These are phyloP conservation scores for Pseudogymnoascus sp. DNA, from an alignment of 2,329 filamentous ascomycete genomes.

Conservation along the genomic window DNA sequence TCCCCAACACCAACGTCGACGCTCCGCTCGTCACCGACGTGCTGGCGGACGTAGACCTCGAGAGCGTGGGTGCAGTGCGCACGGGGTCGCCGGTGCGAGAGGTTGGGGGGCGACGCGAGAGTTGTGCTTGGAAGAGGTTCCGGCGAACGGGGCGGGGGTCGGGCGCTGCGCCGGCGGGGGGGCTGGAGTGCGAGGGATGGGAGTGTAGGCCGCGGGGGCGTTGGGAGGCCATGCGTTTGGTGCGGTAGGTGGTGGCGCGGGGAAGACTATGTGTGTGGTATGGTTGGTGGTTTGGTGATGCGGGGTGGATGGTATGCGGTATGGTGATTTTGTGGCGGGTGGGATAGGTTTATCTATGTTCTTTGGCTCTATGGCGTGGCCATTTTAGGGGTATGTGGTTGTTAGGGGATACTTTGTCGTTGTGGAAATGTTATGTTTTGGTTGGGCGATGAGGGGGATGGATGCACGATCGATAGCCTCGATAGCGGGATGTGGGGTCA, in stretches of 20 bases:
- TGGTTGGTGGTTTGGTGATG: background rate
- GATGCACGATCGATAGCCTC: background rate
- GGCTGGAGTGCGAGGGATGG: constrained; percentile 16
- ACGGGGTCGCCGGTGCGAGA: background rate
- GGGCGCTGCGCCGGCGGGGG: background rate
- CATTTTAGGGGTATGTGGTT: background rate
- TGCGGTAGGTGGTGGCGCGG: background rate
- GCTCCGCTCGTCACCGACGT: background rate
- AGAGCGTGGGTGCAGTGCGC: background rate
- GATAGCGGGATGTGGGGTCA: background rate
- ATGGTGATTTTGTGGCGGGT: background rate
- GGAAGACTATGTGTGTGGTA: background rate
- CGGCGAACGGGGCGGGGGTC: background rate
- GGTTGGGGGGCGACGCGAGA: background rate
- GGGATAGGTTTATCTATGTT: background rate
- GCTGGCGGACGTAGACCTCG: background rate
- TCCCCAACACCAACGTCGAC: background rate
- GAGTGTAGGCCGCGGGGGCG: background rate
- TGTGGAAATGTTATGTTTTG: background rate
- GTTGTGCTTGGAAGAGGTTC: background rate
- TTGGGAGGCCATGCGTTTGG: background rate
- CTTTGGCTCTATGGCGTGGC: background rate
- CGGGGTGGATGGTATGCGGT: background rate
- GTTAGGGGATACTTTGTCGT: background rate
- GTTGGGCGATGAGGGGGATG: background rate